Evolutionary conservation across 2,329 filamentous ascomycete genomes (phyloP), one percentile per base, ranked within the genome.

Genomic region (Colletotrichum musae): DNA sequence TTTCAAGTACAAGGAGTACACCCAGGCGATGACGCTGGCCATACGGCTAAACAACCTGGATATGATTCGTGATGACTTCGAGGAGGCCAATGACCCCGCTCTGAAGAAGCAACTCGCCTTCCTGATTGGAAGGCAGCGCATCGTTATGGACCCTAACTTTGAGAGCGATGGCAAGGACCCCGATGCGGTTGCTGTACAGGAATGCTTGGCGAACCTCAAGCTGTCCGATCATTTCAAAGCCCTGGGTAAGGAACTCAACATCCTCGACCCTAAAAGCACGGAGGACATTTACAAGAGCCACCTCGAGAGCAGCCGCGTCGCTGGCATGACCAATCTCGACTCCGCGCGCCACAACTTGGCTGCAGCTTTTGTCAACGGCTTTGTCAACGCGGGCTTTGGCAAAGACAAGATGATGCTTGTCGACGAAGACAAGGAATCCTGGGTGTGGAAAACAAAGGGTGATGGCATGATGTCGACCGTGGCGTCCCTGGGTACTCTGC

Each of bases 241-340:
- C 5, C 86, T 99, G 39, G 97, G 92, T 67, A 98, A 98, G 82
- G 96, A 99, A 80, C 87, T 99, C 62, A 98, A 99, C 81, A 95
- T 99, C 60, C 86, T 98, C 50, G 96, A 99, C 72, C 96, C 96
- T 43, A 98, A 98, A 85, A 93, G 94, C 51, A 97, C 95, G 0
- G 96, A 99, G 79, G 97, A 99, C 76, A 99, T 99, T 76, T 99
- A 99, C 88, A 99, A 99, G 86, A 97, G 94, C 77, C 96, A 99
- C 81, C 88, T 99, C 5, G 96, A 99, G 83, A 98, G 93, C 83
- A 97, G 92, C 75, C 90, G 97, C 71, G 96, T 97, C 61, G 94
- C 94, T 26, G 95, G 94, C 43, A 89, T 97, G 82, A 98, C 95
- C 12, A 98, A 98, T 78, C 90, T 97, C 54, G 96, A 99, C 79